A percentile compares a stretch with the other conserved stretches of the same genome.
Conservation (phyloP, 371 early-diverging fungal species). For the Mortierella sp. region DNA sequence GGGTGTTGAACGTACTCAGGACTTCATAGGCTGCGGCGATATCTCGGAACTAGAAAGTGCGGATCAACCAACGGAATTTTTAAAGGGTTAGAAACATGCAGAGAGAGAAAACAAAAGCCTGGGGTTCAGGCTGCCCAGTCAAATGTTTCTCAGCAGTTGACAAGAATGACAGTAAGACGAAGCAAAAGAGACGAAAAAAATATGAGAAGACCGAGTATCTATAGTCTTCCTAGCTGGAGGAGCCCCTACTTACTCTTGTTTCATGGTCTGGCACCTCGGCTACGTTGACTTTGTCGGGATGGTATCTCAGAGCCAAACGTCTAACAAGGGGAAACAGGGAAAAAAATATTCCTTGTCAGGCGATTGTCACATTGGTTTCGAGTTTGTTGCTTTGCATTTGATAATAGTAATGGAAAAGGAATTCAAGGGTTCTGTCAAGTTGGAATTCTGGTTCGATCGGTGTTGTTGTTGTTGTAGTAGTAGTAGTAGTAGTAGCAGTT, state of each 20-base stretch:
- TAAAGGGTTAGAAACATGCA: background rate
- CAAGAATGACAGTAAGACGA: background rate
- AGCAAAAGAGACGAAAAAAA: background rate
- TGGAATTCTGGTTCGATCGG: constrained; percentile 12
- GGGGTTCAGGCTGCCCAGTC: background rate
- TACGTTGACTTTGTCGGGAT: constrained; percentile 80
- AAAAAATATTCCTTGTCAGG: background rate
- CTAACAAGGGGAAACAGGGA: constrained; percentile 42
- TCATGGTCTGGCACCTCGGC: constrained; percentile 58
- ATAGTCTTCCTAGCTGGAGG: background rate
- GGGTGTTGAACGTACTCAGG: constrained; percentile 56
- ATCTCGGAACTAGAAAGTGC: constrained; percentile 72
- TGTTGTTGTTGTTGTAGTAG: background rate
- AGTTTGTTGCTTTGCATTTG: background rate
- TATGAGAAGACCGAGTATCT: background rate
- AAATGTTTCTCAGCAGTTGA: background rate
- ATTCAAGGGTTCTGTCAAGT: background rate
- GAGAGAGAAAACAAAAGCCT: background rate
- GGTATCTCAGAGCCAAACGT: constrained; percentile 81
- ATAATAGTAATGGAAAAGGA: background rate
- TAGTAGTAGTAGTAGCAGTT: background rate
- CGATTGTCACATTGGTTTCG: background rate
- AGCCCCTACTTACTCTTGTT: constrained; percentile 29
- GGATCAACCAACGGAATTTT: constrained; percentile 11
- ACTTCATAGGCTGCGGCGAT: constrained; percentile 90